Conservation (phyloP, 192 early-diverging fungal genomes). For the Linderina pennispora region DNA sequence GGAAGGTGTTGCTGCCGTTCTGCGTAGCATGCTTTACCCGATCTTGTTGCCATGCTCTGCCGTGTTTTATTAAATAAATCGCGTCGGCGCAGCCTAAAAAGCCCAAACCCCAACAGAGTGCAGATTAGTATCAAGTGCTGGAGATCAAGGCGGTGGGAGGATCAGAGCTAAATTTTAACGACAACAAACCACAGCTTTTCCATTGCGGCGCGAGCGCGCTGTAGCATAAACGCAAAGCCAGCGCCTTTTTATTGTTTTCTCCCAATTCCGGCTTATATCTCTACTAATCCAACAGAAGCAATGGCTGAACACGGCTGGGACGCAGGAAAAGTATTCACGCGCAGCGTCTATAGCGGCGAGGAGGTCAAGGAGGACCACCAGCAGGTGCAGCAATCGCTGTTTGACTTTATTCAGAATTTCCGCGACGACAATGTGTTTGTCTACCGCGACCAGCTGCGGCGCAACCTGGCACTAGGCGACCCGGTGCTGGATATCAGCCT, state of each 20-base stretch:
- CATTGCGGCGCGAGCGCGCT: no score
- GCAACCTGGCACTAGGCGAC: conserved; percentile 72
- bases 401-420: conserved; percentile 82
- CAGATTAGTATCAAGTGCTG: no score
- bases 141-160: no score
- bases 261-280: no score
- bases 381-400: conserved; percentile 61
- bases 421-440: conserved; percentile 77
- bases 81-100: no score
- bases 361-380: conserved; percentile 51
- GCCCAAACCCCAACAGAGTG: no score
- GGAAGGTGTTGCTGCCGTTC: neutral
- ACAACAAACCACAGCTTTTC: no score
- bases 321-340: conserved; percentile 65
- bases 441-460: conserved; percentile 88
- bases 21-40: conserved; percentile 1
- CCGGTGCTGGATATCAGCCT: conserved; percentile 84
- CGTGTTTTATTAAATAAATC: no score
- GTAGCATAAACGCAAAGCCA: no score
- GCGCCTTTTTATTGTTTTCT: no score
- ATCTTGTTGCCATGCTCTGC: neutral
- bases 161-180: no score
- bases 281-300: no score
- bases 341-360: conserved; percentile 59
- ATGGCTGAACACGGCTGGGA: conserved; percentile 77